Evolutionary conservation across 495 filamentous ascomycete genomes (phyloP), one percentile per base, ranked within the genome.

Genomic region (Penicillium bialowiezense): DNA sequence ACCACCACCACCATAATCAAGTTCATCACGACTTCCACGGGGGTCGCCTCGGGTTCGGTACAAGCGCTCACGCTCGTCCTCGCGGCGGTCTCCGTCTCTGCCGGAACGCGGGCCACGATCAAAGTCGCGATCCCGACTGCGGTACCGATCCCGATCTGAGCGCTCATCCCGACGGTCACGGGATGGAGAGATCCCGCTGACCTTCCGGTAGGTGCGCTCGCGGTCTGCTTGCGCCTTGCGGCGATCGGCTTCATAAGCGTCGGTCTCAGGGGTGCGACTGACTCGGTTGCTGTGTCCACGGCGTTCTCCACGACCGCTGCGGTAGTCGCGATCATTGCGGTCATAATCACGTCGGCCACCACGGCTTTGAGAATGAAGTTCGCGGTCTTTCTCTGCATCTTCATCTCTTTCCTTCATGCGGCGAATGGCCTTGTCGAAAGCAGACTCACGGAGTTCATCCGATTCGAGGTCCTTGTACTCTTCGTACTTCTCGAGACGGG

Each of bases 351-450:
- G 68, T 2, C 64, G 64, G 24, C 56, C 43, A 8, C 52, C 57
- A 34, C 69, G 69, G 46, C 75, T 75, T 50, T 85, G 79, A 17
- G 90, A 84, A 24, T 69, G 60, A 20, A 52, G 41, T 33, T 76
- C 77, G 43, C 86, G 85, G 17, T 92, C 88, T 43, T 79, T 84
- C 43, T 95, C 91, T 3, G 68, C 64, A 48, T 95, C 90, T 42
- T 96, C 91, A 41, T 95, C 89, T 64, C 91, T 90, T 61, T 97
- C 93, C 58, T 85, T 87, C 5, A 96, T 70, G 43, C 93, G 90
- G 32, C 90, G 87, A 49, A 97, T 84, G 56, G 90, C 78, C 69
- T 97, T 99, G 23, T 97, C 95, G 62, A 96, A 97, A 9, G 90
- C 95, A 46, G 80, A 75, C 21, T 84, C 81, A 39, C 91, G 88